Percentiles rank a stretch among this genome's conserved stretches.
Conservation (phyloP, 495 filamentous ascomycete genomes). For the Coniosporium apollinis region DNA sequence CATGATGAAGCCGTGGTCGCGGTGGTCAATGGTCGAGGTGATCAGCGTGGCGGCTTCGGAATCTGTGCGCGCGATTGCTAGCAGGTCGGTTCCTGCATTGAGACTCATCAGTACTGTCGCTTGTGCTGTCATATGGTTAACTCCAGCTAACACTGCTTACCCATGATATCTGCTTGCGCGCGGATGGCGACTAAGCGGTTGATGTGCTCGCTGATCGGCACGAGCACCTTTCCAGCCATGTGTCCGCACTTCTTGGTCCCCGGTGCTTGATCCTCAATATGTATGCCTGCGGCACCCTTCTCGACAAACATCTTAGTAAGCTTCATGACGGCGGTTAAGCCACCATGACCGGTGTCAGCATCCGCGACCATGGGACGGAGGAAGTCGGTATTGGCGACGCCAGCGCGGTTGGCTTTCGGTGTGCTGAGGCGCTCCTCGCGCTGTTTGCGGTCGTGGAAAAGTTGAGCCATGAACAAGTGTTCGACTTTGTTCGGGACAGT, state of each 20-base stretch:
- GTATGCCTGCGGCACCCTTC: slow-evolving; percentile 91
- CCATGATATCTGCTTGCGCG: slow-evolving; percentile 98
- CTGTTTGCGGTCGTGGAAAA: slow-evolving; percentile 99
- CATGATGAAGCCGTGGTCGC: slow-evolving; percentile 87
- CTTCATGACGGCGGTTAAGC: slow-evolving; percentile 96
- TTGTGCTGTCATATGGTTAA: background rate
- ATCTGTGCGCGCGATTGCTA: slow-evolving; percentile 87
- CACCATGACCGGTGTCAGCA: slow-evolving; percentile 94
- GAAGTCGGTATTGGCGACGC: slow-evolving; percentile 75
- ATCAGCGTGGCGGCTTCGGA: slow-evolving; percentile 96
- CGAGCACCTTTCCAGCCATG: slow-evolving; percentile 97
- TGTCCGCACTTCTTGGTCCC: slow-evolving; percentile 99
- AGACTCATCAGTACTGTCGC: slow-evolving; percentile 1
- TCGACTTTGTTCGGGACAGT: slow-evolving; percentile 97
- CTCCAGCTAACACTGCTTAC: slow-evolving; percentile 32
- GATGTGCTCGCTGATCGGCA: slow-evolving; percentile 95
- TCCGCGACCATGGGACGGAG: slow-evolving; percentile 93
- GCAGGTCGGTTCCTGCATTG: slow-evolving; percentile 52
- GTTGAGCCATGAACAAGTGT: slow-evolving; percentile 92
- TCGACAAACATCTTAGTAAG: slow-evolving; percentile 95
- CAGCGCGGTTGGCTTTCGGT: slow-evolving; percentile 53
- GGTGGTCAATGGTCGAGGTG: slow-evolving; percentile 85
- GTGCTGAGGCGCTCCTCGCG: slow-evolving; percentile 80
- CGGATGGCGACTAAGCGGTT: slow-evolving; percentile 94
- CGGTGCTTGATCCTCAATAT: slow-evolving; percentile 96